A percentile compares a stretch with the other conserved stretches of the same genome.
Evolutionary conservation across 169 alveolate genomes (phyloP).

Genomic region (Plasmodium fragile): DNA sequence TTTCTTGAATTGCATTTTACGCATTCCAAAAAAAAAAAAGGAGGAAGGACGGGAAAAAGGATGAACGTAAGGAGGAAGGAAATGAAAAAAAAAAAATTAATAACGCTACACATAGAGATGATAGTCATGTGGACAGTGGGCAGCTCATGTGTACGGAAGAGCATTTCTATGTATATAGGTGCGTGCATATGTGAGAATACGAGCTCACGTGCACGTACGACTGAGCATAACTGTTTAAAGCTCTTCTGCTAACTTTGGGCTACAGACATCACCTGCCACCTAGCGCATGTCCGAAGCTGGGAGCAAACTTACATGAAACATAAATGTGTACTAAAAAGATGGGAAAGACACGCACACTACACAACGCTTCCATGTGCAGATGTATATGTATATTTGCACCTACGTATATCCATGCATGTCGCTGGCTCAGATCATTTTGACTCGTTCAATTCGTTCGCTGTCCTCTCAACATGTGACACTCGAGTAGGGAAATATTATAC

Average conservation of each 20-base stretch:
- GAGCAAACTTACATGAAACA: not conserved
- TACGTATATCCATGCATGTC: not conserved
- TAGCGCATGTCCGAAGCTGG: not conserved
- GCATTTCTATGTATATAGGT: not conserved
- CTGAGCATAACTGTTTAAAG: not conserved
- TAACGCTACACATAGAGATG: not conserved
- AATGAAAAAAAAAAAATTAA: not conserved
- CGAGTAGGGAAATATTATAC: not conserved
- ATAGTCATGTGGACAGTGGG: not conserved
- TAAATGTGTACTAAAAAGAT: not conserved
- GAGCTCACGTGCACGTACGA: not conserved
- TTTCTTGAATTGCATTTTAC: not conserved
- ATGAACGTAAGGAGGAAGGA: not conserved
- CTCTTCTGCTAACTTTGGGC: not conserved
- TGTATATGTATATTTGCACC: conserved; percentile 4
- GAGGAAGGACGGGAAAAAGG: not conserved
- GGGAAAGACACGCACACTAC: not conserved
- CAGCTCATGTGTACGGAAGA: not conserved
- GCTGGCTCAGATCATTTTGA: not conserved
- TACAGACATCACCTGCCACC: not conserved
- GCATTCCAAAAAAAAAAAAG: not conserved
- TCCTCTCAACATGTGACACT: not conserved
- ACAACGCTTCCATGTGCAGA: not conserved
- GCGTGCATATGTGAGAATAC: not conserved
- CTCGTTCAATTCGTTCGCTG: not conserved